Conservation (phyloP, 2,329 filamentous ascomycete genomes). For the Ophiostoma sp. region DNA sequence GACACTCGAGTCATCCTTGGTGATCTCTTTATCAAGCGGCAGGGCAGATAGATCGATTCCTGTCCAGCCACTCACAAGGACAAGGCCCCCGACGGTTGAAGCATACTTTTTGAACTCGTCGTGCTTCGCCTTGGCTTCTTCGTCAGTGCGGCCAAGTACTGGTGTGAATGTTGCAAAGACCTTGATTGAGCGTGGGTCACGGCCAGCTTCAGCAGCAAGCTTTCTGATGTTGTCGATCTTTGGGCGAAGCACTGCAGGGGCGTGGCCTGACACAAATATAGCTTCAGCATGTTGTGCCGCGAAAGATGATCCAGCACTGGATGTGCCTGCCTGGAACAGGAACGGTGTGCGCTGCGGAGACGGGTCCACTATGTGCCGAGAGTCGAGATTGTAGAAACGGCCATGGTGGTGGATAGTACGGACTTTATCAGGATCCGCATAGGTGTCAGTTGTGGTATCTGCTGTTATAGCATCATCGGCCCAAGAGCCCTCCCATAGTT, state of each 20-base stretch:
- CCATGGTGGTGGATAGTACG: conserved; percentile 24
- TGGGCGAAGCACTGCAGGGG: background rate
- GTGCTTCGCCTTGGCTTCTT: conserved; percentile 27
- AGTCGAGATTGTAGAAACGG: conserved; percentile 8
- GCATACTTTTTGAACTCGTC: conserved; percentile 23
- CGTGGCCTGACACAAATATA: conserved; percentile 17
- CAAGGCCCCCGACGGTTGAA: conserved; percentile 26
- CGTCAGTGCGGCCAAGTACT: conserved; percentile 26
- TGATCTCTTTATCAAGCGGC: conserved; percentile 28
- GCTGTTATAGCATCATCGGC: conserved; percentile 24
- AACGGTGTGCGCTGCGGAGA: conserved; percentile 27
- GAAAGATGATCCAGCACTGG: conserved; percentile 27
- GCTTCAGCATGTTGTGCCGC: conserved; percentile 28
- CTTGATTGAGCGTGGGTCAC: conserved; percentile 25
- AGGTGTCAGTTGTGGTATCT: conserved; percentile 15
- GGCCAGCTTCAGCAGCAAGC: conserved; percentile 21
- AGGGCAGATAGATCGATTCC: conserved; percentile 28
- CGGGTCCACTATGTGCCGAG: conserved; percentile 23
- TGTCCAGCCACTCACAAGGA: conserved; percentile 24
- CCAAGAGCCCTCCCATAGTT: conserved; percentile 26
- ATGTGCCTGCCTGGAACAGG: conserved; percentile 29
- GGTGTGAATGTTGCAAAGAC: conserved; percentile 26
- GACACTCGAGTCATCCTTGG: conserved; percentile 10
- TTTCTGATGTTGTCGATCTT: conserved; percentile 23
- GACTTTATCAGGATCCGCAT: conserved; percentile 21